phyloP scores from a whole-genome alignment of 78 protist species.

The Emiliania huxleyi region DNA sequence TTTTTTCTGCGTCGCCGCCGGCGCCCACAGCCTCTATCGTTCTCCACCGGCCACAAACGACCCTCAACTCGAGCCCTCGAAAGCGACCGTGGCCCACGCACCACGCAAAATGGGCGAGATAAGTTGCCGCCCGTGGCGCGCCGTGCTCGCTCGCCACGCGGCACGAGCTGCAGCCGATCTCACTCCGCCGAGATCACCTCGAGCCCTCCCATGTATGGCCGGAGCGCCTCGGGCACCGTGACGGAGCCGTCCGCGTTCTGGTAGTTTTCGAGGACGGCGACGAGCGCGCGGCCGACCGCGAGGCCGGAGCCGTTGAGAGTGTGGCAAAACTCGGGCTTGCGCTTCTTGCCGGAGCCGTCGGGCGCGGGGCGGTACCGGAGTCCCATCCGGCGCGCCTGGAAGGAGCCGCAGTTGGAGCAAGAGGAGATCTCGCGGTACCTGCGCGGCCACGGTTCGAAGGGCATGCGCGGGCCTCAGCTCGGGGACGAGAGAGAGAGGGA shows the following conservation, averaged over 20 bases:
- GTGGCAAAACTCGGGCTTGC: background rate
- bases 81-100: too few relatives aligned
- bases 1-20: too few relatives aligned
- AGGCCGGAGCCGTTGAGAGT: conserved; percentile 42
- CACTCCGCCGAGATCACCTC: background rate
- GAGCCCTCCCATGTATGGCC: conserved; percentile 31
- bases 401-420: conserved; percentile 40
- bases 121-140: too few relatives aligned
- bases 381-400: conserved; percentile 16
- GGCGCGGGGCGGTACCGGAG: background rate
- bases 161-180: too few relatives aligned
- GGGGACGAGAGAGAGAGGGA: too few relatives aligned
- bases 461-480: too few relatives aligned
- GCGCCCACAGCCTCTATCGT: too few relatives aligned
- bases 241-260: conserved; percentile 38
- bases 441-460: too few relatives aligned
- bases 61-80: too few relatives aligned
- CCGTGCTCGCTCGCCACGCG: too few relatives aligned
- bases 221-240: conserved; percentile 27
- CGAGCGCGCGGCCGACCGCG: conserved; percentile 49
- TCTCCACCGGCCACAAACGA: too few relatives aligned
- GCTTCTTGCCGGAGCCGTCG: background rate
- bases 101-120: too few relatives aligned
- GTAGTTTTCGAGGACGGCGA: conserved; percentile 48
- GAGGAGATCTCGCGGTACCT: background rate